Conservation (phyloP, 148 eudicot genomes). For the Hydrangea macrophylla region DNA sequence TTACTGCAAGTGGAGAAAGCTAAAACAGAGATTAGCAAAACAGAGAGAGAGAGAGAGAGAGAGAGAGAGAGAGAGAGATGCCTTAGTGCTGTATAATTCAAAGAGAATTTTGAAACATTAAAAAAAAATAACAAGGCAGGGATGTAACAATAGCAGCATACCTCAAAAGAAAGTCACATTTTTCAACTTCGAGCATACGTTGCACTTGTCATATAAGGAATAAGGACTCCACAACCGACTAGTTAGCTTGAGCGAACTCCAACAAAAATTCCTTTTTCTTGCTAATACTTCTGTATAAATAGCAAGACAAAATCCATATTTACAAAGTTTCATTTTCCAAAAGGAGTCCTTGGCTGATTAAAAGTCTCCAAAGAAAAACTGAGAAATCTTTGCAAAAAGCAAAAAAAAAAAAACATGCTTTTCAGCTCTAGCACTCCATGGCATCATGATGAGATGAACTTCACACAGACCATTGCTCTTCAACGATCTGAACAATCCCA, state of each 20-base stretch:
- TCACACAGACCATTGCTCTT: slow-evolving; percentile 12
- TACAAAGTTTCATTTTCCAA: slow-evolving; percentile 13
- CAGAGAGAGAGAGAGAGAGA: neutral
- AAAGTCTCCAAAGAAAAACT: neutral
- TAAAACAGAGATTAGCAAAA: neutral
- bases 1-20: neutral
- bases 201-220: slow-evolving; percentile 13
- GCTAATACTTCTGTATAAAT: neutral
- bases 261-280: neutral
- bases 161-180: slow-evolving; percentile 15
- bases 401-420: neutral
- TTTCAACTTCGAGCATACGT: neutral
- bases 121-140: neutral
- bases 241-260: neutral
- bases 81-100: no score
- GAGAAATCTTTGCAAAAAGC: neutral
- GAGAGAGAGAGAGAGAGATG: no score
- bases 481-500: slow-evolving; percentile 5
- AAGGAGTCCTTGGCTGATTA: slow-evolving; percentile 2
- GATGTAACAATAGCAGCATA: neutral
- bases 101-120: neutral
- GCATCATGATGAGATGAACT: neutral
- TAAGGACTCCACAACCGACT: slow-evolving; percentile 1
- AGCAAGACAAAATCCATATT: neutral
- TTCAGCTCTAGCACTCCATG: neutral